Evolutionary conservation across 768 basidiomycete species (phyloP).

Genomic region (Mycena crocata): DNA sequence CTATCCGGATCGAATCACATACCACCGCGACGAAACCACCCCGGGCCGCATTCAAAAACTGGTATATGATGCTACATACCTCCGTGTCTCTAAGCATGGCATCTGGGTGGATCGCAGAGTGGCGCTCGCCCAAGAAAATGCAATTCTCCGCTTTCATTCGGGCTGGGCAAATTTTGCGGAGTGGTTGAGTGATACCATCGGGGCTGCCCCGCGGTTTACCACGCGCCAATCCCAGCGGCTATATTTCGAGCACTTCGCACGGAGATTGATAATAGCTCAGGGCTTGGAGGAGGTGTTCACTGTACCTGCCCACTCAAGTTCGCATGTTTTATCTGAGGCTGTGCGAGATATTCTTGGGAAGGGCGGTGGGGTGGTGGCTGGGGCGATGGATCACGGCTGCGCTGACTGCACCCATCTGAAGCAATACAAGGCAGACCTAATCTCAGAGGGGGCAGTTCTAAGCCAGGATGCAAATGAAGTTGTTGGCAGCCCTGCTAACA

Average conservation of each 20-base stretch:
- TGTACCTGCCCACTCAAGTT: constrained; percentile 33
- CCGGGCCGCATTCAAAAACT: constrained; percentile 10
- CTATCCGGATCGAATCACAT: constrained; percentile 36
- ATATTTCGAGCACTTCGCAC: constrained; percentile 43
- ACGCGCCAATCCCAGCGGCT: constrained; percentile 39
- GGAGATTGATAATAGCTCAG: constrained; percentile 35
- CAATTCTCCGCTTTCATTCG: constrained; percentile 37
- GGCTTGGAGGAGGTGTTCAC: constrained; percentile 15
- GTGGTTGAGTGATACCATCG: constrained; percentile 37
- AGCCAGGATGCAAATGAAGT: neutral
- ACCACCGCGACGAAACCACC: neutral
- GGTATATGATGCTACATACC: constrained; percentile 34
- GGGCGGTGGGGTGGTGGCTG: neutral
- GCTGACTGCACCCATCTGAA: constrained; percentile 3
- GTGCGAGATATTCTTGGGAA: neutral
- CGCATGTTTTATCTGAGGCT: constrained; percentile 19
- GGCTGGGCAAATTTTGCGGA: constrained; percentile 44
- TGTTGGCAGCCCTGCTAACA: neutral
- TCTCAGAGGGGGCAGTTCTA: neutral
- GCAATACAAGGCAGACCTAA: neutral
- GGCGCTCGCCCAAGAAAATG: constrained; percentile 39
- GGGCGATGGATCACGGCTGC: constrained; percentile 3
- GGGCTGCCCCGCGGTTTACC: constrained; percentile 23
- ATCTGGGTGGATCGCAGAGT: constrained; percentile 40
- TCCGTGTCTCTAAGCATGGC: constrained; percentile 42